phyloP scores from a whole-genome alignment of 1,139 yeast genomes.

The Zhuliangozyma parablackwelliae region DNA sequence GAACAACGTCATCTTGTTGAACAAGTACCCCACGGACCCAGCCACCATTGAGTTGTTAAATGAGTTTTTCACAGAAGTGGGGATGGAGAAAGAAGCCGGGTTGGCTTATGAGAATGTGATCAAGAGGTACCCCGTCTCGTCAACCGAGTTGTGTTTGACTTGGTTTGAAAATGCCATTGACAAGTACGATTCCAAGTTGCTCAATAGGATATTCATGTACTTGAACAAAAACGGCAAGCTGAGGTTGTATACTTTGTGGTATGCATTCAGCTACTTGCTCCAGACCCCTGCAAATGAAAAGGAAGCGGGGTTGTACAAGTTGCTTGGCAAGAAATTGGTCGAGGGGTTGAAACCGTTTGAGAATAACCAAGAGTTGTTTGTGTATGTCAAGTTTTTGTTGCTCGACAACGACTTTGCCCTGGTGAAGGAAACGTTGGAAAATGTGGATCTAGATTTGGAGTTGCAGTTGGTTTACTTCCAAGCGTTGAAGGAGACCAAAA shows the following conservation, averaged over 20 bases:
- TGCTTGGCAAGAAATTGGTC: constrained; percentile 52
- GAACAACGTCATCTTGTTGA: constrained; percentile 37
- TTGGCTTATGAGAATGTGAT: constrained; percentile 53
- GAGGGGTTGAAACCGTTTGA: constrained; percentile 40
- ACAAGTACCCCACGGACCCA: constrained; percentile 51
- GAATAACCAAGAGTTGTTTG: constrained; percentile 56
- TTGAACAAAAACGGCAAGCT: constrained; percentile 28
- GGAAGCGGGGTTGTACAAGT: constrained; percentile 47
- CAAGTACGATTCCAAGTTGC: constrained; percentile 30
- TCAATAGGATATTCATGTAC: constrained; percentile 46
- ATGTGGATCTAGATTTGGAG: constrained; percentile 47
- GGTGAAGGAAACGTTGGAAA: constrained; percentile 25
- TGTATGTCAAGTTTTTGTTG: constrained; percentile 45
- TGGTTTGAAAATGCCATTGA: constrained; percentile 47
- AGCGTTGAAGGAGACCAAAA: constrained; percentile 30
- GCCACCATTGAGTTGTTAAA: constrained; percentile 46
- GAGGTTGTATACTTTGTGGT: constrained; percentile 41
- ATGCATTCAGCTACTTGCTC: constrained; percentile 38
- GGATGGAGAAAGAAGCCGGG: constrained; percentile 31
- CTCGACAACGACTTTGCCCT: constrained; percentile 25
- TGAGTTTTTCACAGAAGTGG: constrained; percentile 33
- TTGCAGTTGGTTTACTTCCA: constrained; percentile 50
- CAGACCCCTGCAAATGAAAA: constrained; percentile 2
- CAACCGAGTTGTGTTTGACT: constrained; percentile 30
- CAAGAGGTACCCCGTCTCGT: constrained; percentile 47